Evolutionary conservation across 1,284 basidiomycete genomes (phyloP).

Genomic region (Sparassis latifolia): DNA sequence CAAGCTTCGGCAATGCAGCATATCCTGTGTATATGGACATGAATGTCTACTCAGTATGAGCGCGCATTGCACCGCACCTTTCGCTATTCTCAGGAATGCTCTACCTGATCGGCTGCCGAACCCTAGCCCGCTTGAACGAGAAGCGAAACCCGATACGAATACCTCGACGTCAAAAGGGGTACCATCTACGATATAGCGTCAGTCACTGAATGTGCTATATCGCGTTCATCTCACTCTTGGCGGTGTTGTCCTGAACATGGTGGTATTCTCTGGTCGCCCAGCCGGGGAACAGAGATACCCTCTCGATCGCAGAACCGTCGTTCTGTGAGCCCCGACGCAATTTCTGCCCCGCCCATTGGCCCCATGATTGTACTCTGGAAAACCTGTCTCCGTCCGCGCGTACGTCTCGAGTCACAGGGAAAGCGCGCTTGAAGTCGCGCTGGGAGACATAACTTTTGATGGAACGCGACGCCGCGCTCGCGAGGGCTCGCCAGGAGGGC

Average conservation of each 20-base stretch:
- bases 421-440: constrained; percentile 27
- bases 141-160: constrained; percentile 71
- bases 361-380: constrained; percentile 29
- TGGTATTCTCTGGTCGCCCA: constrained; percentile 34
- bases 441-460: constrained; percentile 37
- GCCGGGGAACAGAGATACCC: constrained; percentile 33
- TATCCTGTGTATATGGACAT: constrained; percentile 36
- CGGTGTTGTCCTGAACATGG: constrained; percentile 5
- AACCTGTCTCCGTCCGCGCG: constrained; percentile 11
- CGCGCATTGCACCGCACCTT: constrained; percentile 39
- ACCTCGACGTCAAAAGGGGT: constrained; percentile 61
- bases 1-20: constrained; percentile 50
- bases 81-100: constrained; percentile 71
- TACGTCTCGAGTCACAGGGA: constrained; percentile 13
- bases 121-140: constrained; percentile 54
- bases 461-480: constrained; percentile 28
- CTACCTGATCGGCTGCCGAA: constrained; percentile 66
- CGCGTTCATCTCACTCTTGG: constrained; percentile 12
- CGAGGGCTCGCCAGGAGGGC: constrained; percentile 28
- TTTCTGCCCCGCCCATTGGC: constrained; percentile 45
- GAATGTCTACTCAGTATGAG: not conserved
- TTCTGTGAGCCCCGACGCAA: constrained; percentile 22
- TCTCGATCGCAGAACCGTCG: constrained; percentile 22
- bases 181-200: constrained; percentile 13
- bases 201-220: not conserved